Evolutionary conservation across 352 stramenopile species (phyloP), one percentile per base, ranked within the genome.

Genomic region (Globisporangium orthogonon): DNA sequence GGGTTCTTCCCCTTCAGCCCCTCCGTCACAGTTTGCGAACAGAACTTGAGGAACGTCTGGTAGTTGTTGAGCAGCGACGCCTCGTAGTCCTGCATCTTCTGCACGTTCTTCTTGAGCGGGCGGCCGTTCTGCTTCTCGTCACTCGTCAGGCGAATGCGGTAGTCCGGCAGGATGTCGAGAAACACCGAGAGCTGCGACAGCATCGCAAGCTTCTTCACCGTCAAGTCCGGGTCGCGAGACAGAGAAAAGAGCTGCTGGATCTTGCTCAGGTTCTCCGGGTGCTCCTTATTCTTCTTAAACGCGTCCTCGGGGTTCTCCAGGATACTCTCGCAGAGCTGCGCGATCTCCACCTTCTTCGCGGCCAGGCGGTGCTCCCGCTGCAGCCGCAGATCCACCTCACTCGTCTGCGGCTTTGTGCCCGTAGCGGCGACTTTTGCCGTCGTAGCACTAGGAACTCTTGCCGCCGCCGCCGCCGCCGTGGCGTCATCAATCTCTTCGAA

Each of bases 171-270:
- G 35, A 99, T 97, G 55, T 99, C 96, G 44, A 97, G 75, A 56
- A 98, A 98, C 35, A 99, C 90, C 1, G 95, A 95, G 15, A 98
- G 67, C 50, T 97, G 71, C 7, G 92, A 98, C 48, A 98, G 73
- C 62, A 98, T 72, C 23, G 83, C 94, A 7, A 98, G 76, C 52
- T 91, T 89, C 60, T 82, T 75, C 48, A 96, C 74, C 1, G 78
- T 89, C 18, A 68, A 50, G 58, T 96, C 87, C 10, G 77, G 69
- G 49, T 96, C 87, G 18, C 69, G 69, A 41, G 71, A 88, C 31
- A 95, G 69, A 23, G 61, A 61, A 48, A 91, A 82, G 47, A 93
- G 59, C 61, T 94, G 78, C 66, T 93, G 73, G 10, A 92, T 75
- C 53, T 91, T 95, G 55, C 83, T 91, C 9, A 89, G 60, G 31